phyloP scores from a whole-genome alignment of 163 green algal genomes.

The Trebouxiophyceae sp. region DNA sequence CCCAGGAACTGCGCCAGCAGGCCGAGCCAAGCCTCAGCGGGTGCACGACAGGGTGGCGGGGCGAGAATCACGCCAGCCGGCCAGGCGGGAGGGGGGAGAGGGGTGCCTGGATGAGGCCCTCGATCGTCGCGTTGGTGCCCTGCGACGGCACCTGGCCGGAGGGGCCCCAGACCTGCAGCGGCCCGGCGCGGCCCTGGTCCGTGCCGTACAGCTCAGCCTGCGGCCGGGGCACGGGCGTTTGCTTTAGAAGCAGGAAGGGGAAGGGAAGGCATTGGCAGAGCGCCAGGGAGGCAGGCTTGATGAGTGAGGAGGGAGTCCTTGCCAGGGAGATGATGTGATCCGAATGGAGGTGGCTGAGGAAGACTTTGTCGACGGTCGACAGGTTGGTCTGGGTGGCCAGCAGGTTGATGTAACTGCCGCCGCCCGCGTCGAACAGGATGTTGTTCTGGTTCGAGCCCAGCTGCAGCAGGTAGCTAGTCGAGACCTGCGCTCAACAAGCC shows the following conservation, averaged over 20 bases:
- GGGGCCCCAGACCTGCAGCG: slow-evolving; percentile 25
- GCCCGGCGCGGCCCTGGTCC: slow-evolving; percentile 13
- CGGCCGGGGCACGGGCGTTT: too few relatives aligned
- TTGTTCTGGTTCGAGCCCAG: slow-evolving; percentile 16
- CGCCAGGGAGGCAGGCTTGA: too few relatives aligned
- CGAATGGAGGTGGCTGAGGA: slow-evolving; percentile 24
- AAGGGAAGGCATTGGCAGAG: too few relatives aligned
- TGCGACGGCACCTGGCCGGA: slow-evolving; percentile 8
- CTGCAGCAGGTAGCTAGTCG: slow-evolving; percentile 20
- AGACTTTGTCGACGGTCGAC: slow-evolving; percentile 11
- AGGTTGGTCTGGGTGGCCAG: slow-evolving; percentile 14
- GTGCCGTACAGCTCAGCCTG: slow-evolving; percentile 24
- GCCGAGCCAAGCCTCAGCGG: neutral
- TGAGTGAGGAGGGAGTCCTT: too few relatives aligned
- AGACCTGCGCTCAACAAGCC: slow-evolving; percentile 6
- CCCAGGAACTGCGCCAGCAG: slow-evolving; percentile 23
- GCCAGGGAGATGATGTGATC: slow-evolving; percentile 28
- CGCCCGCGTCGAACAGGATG: slow-evolving; percentile 21
- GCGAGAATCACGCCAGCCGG: too few relatives aligned
- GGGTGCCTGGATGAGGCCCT: slow-evolving; percentile 16
- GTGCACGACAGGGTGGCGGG: neutral
- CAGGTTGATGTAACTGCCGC: slow-evolving; percentile 19
- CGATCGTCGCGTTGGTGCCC: slow-evolving; percentile 18
- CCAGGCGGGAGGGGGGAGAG: too few relatives aligned
- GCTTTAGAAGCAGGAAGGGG: too few relatives aligned